A percentile compares a stretch with the other conserved stretches of the same genome.
These are phyloP conservation scores for Grosmannia clavigera DNA, from an alignment of 2,329 filamentous ascomycete species.

Conservation along the genomic window DNA sequence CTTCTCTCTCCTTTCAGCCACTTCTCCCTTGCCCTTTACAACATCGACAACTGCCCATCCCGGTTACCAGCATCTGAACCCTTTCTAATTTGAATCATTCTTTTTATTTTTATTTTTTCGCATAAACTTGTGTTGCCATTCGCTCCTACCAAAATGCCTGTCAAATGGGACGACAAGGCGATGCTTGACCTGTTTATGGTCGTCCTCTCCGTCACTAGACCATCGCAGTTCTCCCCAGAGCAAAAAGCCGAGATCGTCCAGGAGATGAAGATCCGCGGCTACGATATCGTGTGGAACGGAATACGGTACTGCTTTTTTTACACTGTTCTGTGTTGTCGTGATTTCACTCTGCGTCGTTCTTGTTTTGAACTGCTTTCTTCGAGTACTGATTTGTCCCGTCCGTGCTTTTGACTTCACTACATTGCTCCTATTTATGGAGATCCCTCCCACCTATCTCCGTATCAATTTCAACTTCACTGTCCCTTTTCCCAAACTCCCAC, in stretches of 20 bases:
- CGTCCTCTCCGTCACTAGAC: constrained; percentile 11
- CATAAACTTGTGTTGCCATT: background rate
- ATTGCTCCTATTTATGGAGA: background rate
- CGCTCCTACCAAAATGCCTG: constrained; percentile 14
- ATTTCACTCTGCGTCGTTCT: background rate
- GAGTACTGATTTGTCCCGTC: background rate
- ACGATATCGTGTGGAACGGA: constrained; percentile 22
- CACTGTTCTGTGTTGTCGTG: background rate
- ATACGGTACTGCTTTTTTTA: constrained; percentile 19
- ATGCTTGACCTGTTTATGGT: constrained; percentile 17
- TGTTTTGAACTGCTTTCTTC: background rate
- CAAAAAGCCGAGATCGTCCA: constrained; percentile 15
- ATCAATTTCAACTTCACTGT: background rate
- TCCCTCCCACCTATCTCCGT: background rate
- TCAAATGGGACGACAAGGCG: constrained; percentile 18
- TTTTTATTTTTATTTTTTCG: too few species aligned
- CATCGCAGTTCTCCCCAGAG: constrained; percentile 11
- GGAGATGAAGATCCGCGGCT: constrained; percentile 14
- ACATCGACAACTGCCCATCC: too few species aligned
- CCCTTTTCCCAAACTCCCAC: background rate
- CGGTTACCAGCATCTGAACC: background rate
- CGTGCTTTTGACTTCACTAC: background rate
- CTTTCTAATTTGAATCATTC: background rate
- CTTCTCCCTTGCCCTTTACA: background rate
- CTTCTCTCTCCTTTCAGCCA: background rate